Evolutionary conservation across 768 basidiomycete genomes (phyloP), one percentile per base, ranked within the genome.

Genomic region (Boletus coccyginus): DNA sequence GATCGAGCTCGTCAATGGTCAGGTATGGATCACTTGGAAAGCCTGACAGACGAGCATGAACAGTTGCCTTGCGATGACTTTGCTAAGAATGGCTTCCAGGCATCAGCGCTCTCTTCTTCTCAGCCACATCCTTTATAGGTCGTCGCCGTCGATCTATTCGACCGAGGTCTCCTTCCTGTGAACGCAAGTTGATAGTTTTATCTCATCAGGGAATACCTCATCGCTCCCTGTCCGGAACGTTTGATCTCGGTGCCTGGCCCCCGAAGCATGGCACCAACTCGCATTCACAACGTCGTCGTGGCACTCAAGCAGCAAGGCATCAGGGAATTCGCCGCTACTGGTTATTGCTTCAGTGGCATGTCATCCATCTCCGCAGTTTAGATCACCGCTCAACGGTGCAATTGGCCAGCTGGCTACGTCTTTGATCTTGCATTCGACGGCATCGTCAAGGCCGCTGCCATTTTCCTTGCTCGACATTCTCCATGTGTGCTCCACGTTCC

Each of bases 401-500:
- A 5, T n/a, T 13, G 13, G 47, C 72, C 56, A 83, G 82, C 69
- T 14, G 82, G 84, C 46, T 82, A 82, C 51, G 78, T 76, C 40
- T 84, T 87, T 73, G 79, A 88, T 62, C 77, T 87, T 50, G 83
- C 83, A 3, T 81, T 85, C 62, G 81, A 83, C 3, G 76, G 78
- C 57, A 57, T 75, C 46, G 74, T 82, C 66, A 68, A 78, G 48
- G 85, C 73, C 32, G 73, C 75, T 13, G 81, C 77, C 7, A 75
- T 78, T 87, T 13, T 86, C 87, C 0, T 74, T 83, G n/a, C 75
- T 88, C 47, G 52, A 81, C 39, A 56, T 80, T 36, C 52, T 38
- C 33, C 42, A 52, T 16, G 44, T 45, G 12, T 17, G 42, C 13
- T 2, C 35, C 43, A 31, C 39, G 40, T 45, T 38, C 11, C 21